Evolutionary conservation across 208 protist genomes (phyloP).

Genomic region (Leishmania tarentolae): DNA sequence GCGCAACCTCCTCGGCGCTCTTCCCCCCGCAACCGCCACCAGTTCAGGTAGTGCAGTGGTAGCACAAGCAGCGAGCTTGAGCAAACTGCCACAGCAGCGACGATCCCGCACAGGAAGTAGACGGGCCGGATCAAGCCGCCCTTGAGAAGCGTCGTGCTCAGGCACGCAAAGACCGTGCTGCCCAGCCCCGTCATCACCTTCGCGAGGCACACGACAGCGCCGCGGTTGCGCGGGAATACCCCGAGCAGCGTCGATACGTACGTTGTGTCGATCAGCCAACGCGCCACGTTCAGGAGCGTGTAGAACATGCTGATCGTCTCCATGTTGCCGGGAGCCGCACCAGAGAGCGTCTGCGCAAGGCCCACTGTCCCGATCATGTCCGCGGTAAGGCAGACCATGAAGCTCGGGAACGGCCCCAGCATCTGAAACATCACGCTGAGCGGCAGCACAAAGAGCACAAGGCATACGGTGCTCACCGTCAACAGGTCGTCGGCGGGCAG

Average conservation of each 20-base stretch:
- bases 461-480: constrained; percentile 44
- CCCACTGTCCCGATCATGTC: constrained; percentile 34
- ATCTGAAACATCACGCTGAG: constrained; percentile 42
- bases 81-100: constrained; percentile 26
- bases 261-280: constrained; percentile 37
- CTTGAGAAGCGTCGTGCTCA: constrained; percentile 44
- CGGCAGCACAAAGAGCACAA: constrained; percentile 46
- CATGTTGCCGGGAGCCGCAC: constrained; percentile 31
- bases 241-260: constrained; percentile 46
- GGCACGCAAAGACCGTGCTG: constrained; percentile 35
- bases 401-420: constrained; percentile 31
- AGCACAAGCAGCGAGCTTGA: constrained; percentile 35
- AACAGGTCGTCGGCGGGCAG: constrained; percentile 43
- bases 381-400: constrained; percentile 27
- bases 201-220: constrained; percentile 41
- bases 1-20: constrained; percentile 30
- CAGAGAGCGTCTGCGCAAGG: constrained; percentile 37
- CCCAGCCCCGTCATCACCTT: constrained; percentile 58
- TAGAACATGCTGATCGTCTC: constrained; percentile 43
- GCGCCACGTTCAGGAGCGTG: constrained; percentile 39
- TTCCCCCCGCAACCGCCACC: constrained; percentile 38
- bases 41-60: constrained; percentile 55
- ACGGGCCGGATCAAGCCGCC: constrained; percentile 34
- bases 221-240: constrained; percentile 49
- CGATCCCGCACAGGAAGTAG: constrained; percentile 40